These are phyloP conservation scores for Phytophthora cactorum DNA, from an alignment of 352 stramenopile species.

Conservation along the genomic window DNA sequence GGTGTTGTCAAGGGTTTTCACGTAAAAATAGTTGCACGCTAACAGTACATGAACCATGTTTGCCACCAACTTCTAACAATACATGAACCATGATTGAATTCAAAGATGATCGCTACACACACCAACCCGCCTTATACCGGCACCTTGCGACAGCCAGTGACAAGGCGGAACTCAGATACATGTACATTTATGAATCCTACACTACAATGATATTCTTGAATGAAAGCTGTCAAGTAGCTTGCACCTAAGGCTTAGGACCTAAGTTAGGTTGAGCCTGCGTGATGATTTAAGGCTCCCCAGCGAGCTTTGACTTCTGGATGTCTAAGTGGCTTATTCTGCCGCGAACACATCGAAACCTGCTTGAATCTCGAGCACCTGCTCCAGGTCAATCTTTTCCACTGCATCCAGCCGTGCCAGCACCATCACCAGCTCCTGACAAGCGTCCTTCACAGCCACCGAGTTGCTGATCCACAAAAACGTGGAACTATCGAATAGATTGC, in stretches of 20 bases:
- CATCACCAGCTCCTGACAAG: conserved; percentile 41
- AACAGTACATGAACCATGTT: too few relatives aligned
- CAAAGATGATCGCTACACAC: too few relatives aligned
- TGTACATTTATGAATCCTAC: too few relatives aligned
- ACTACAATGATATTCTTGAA: too few relatives aligned
- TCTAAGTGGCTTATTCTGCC: conserved; percentile 1
- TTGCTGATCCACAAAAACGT: conserved; percentile 77
- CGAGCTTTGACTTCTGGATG: background rate
- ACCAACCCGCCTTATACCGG: too few relatives aligned
- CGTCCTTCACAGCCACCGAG: conserved; percentile 58
- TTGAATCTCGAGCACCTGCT: conserved; percentile 56
- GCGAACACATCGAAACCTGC: background rate
- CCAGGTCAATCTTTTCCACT: conserved; percentile 47
- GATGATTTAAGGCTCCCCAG: background rate
- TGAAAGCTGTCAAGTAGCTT: too few relatives aligned
- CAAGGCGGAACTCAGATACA: too few relatives aligned
- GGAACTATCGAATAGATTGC: conserved; percentile 38
- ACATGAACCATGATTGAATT: too few relatives aligned
- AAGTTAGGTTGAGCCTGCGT: too few relatives aligned
- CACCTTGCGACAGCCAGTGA: too few relatives aligned
- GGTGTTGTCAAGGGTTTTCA: background rate
- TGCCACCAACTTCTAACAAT: too few relatives aligned
- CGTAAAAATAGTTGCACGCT: conserved; percentile 6
- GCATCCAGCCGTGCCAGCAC: conserved; percentile 49
- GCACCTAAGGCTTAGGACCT: background rate